phyloP scores from a whole-genome alignment of 202 grass and related monocot genomes.

The Zizania palustris region DNA sequence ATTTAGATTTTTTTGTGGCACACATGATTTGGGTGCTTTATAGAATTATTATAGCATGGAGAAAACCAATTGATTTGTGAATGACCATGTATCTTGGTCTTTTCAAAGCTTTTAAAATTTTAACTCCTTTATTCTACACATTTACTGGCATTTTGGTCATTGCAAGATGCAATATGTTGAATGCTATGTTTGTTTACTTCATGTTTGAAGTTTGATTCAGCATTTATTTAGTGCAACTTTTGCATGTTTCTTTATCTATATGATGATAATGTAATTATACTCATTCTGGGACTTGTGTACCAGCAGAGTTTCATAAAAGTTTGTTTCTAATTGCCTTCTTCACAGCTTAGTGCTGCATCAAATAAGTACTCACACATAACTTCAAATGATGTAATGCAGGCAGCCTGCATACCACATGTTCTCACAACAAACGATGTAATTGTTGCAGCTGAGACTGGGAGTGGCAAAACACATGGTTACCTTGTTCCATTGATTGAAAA shows the following conservation, averaged over 20 bases:
- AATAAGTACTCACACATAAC: slow-evolving; percentile 1
- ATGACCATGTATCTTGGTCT: neutral
- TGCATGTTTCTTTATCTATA: neutral
- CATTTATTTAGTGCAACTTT: neutral
- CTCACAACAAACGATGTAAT: slow-evolving; percentile 72
- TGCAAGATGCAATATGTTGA: neutral
- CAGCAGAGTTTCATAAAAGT: neutral
- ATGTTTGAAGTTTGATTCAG: neutral
- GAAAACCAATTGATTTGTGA: neutral
- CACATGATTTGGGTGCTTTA: neutral
- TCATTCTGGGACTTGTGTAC: neutral
- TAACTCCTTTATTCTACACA: neutral
- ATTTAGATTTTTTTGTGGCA: neutral
- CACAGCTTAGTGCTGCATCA: slow-evolving; percentile 14
- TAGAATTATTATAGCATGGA: neutral
- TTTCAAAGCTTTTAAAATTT: neutral
- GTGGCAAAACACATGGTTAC: slow-evolving; percentile 96
- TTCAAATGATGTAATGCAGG: slow-evolving; percentile 55
- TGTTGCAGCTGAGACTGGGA: slow-evolving; percentile 89
- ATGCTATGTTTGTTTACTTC: neutral
- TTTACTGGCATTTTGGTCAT: neutral
- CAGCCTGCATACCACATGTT: slow-evolving; percentile 81
- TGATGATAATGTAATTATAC: slow-evolving; percentile 12
- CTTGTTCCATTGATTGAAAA: slow-evolving; percentile 87
- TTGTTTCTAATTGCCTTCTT: neutral